Evolutionary conservation across 1,284 basidiomycete species (phyloP).

Genomic region (Rhodotorula mucilaginosa): DNA sequence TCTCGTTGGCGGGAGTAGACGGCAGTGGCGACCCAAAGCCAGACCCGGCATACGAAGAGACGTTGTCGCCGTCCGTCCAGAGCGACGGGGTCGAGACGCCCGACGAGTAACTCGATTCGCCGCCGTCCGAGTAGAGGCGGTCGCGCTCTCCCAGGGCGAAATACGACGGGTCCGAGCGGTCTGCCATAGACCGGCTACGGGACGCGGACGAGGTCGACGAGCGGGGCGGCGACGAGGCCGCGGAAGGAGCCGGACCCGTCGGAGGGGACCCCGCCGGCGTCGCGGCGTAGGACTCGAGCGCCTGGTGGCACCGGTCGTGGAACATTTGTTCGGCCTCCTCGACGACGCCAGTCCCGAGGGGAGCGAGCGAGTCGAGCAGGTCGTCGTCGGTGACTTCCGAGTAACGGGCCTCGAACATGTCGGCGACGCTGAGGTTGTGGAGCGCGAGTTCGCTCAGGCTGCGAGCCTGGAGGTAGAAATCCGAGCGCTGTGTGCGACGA

Average conservation of each 20-base stretch:
- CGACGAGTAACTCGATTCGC: slow-evolving; percentile 11
- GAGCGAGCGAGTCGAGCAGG: slow-evolving; percentile 16
- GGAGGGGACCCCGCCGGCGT: slow-evolving; percentile 10
- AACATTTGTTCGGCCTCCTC: slow-evolving; percentile 22
- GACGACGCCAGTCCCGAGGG: slow-evolving; percentile 14
- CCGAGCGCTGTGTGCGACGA: neutral
- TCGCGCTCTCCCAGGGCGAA: slow-evolving; percentile 5
- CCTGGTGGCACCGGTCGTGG: neutral
- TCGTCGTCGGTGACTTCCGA: slow-evolving; percentile 13
- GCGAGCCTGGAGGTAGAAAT: slow-evolving; percentile 9
- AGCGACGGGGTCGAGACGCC: slow-evolving; percentile 10
- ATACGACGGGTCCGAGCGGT: slow-evolving; percentile 18
- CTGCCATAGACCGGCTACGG: neutral
- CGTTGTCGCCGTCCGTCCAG: neutral
- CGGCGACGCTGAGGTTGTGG: slow-evolving; percentile 7
- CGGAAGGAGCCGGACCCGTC: neutral
- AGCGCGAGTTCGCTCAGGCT: slow-evolving; percentile 5
- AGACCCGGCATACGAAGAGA: slow-evolving; percentile 5
- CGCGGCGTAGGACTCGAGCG: slow-evolving; percentile 12
- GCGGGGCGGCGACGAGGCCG: neutral
- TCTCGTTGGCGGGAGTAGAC: neutral
- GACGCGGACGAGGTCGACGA: neutral
- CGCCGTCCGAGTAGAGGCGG: slow-evolving; percentile 12
- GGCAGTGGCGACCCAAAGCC: neutral
- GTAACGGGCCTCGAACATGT: slow-evolving; percentile 4